phyloP scores from a whole-genome alignment of 805 yeast species.

The Debaryomyces hansenii region DNA sequence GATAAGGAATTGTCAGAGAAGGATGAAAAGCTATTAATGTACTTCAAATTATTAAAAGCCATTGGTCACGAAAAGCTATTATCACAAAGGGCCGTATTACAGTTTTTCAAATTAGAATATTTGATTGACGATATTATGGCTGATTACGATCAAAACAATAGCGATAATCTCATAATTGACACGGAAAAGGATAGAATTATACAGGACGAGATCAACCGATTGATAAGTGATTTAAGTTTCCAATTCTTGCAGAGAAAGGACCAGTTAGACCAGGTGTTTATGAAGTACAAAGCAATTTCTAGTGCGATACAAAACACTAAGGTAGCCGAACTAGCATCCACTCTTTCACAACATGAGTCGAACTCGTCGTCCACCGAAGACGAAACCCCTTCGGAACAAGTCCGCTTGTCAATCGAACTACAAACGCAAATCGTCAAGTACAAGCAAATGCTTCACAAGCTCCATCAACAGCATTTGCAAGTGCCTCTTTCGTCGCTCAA shows the following conservation, averaged over 20 bases:
- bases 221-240: slow-evolving; percentile 39
- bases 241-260: slow-evolving; percentile 33
- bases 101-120: slow-evolving; percentile 32
- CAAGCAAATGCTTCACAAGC: background rate
- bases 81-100: slow-evolving; percentile 28
- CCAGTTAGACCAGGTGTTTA: slow-evolving; percentile 18
- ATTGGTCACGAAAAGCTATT: slow-evolving; percentile 24
- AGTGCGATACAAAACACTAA: background rate
- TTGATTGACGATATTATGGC: slow-evolving; percentile 26
- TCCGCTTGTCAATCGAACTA: background rate
- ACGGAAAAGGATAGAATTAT: slow-evolving; percentile 25
- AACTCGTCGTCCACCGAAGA: background rate
- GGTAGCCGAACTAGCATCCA: no score
- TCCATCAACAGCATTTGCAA: background rate
- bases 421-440: background rate
- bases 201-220: slow-evolving; percentile 41
- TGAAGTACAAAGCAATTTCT: background rate
- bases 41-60: slow-evolving; percentile 24
- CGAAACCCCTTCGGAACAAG: background rate
- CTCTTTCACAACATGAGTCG: background rate
- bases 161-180: background rate
- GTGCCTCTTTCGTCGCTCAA: background rate
- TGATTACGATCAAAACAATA: background rate
- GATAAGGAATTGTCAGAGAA: slow-evolving; percentile 38
- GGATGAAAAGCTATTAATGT: slow-evolving; percentile 31